Evolutionary conservation across 306 rosid genomes (phyloP), one percentile per base, ranked within the genome.

Genomic region (Psophocarpus tetragonolobus): DNA sequence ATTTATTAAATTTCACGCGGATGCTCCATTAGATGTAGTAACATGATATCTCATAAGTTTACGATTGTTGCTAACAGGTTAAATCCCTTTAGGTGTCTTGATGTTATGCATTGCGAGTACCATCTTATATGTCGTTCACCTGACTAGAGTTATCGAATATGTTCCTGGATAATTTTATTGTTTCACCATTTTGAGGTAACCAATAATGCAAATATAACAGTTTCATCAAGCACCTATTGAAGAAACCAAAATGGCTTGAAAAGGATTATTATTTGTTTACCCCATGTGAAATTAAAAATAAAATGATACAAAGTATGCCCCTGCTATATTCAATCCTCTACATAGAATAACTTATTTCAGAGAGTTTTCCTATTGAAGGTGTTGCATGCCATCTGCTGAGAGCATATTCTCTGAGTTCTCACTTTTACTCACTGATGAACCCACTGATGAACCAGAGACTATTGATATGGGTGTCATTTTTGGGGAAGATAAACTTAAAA

Each of bases 381-480:
- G 98, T 77, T 82, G 95, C 47, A 82, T 80, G 67, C 89, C 91
- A 10, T 87, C 92, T 48, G 92, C 90, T 5, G 86, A 92, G 88
- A 23, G 89, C 64, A 74, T 94, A 81, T 94, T 92, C 89, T 87
- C 91, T 0, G 88, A 92, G 82, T 90, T 94, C 84, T 77, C 95
- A 2, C 85, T 94, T 60, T 79, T 92, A 80, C 90, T 93, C 68
- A 63, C 85, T 2, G 93, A 91, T 33, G 93, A 93, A 71, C 97
- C 90, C 5, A 4, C 90, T 61, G 79, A 82, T 32, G 97, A 90
- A 68, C 95, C 95, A 1, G 91, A 90, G 33, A 81, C 84, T 61
- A 83, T 90, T 57, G 83, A 91, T 66, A 14, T 95, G 86, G 93
- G 93, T 72, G 66, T 79, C 44, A 74, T 95, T 18, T 83, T 56